phyloP scores from a whole-genome alignment of 2,329 filamentous ascomycete genomes.

The Elsinoe necatrix region DNA sequence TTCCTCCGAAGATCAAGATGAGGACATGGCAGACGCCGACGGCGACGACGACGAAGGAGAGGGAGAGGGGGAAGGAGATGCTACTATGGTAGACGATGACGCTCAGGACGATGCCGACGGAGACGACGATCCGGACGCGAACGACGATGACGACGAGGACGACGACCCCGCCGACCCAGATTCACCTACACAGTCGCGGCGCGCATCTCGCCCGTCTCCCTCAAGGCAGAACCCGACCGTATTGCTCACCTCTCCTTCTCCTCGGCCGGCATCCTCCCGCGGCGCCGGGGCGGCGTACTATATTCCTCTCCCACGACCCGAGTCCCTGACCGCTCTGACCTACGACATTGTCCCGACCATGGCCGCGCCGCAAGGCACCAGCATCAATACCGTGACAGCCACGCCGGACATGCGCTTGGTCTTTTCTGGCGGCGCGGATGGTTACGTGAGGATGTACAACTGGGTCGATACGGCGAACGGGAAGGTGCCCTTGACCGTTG shows the following conservation, averaged over 20 bases:
- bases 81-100: conserved; percentile 24
- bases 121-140: conserved; percentile 27
- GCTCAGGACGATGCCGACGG: conserved; percentile 28
- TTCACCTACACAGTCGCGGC: conserved; percentile 35
- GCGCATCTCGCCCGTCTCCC: conserved; percentile 22
- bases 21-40: conserved; percentile 34
- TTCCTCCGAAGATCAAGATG: conserved; percentile 34
- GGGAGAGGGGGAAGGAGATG: conserved; percentile 21
- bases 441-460: conserved; percentile 95
- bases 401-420: conserved; percentile 94
- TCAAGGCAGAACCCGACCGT: conserved; percentile 37
- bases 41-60: conserved; percentile 24
- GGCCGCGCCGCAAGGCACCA: conserved; percentile 89
- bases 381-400: conserved; percentile 83
- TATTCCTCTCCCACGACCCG: conserved; percentile 51
- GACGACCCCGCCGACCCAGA: conserved; percentile 38
- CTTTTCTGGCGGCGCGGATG: conserved; percentile 87
- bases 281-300: conserved; percentile 25
- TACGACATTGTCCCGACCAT: conserved; percentile 98
- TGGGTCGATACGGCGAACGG: conserved; percentile 92
- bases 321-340: conserved; percentile 66
- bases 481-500: conserved; percentile 86
- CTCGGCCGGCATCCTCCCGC: conserved; percentile 29
- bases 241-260: conserved; percentile 41
- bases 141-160: conserved; percentile 29